These are phyloP conservation scores for Macrotyloma uniflorum DNA, from an alignment of 306 rosid species.

Conservation along the genomic window DNA sequence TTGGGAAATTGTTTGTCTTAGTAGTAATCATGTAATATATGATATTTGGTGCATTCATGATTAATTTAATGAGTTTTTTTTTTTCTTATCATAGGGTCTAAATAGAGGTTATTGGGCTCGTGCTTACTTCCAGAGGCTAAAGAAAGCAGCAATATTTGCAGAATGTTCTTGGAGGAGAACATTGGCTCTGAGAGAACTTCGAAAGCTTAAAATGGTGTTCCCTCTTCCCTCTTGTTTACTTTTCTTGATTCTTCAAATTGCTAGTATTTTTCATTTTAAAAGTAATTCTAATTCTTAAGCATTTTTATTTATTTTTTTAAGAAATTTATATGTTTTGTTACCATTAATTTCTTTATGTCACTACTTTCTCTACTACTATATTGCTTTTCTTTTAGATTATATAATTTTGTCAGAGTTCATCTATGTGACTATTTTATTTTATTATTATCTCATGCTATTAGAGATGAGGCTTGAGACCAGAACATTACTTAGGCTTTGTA, in stretches of 20 bases:
- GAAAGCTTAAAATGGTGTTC: constrained; percentile 72
- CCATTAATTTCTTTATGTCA: too few species aligned
- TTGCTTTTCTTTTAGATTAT: too few species aligned
- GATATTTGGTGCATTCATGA: neutral
- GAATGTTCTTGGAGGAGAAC: constrained; percentile 76
- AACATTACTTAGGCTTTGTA: too few species aligned
- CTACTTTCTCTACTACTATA: too few species aligned
- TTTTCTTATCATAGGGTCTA: constrained; percentile 54
- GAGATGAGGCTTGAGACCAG: too few species aligned
- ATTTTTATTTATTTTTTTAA: neutral
- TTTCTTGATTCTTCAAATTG: constrained; percentile 15
- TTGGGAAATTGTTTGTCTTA: constrained; percentile 13
- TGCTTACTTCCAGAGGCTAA: constrained; percentile 45
- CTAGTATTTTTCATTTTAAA: constrained; percentile 11
- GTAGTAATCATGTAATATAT: neutral
- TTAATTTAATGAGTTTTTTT: constrained; percentile 26
- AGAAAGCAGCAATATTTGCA: constrained; percentile 54
- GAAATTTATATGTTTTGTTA: too few species aligned
- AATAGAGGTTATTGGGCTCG: constrained; percentile 50
- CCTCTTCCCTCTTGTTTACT: constrained; percentile 14
- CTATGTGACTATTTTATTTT: too few species aligned
- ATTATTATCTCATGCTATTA: too few species aligned
- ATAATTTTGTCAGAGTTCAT: too few species aligned
- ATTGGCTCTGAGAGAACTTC: constrained; percentile 69
- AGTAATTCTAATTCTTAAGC: neutral